Conservation (phyloP, 257 asterid species). For the Jaltomata sinuosa region DNA sequence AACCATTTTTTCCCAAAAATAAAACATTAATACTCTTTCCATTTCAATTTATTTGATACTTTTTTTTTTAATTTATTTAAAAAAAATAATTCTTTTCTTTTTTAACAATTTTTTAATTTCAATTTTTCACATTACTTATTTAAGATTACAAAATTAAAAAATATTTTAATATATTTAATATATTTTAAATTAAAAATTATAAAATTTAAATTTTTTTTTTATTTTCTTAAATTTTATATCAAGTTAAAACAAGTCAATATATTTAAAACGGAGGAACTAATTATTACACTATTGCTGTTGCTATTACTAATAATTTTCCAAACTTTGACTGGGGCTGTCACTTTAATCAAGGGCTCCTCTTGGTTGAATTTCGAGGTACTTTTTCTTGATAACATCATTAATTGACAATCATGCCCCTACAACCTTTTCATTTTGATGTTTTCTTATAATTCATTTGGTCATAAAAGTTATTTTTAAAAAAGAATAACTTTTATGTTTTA, state of each 20-base stretch:
- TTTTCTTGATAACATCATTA: background rate
- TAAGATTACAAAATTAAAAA: no score
- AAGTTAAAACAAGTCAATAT: no score
- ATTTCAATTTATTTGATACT: no score
- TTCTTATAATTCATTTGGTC: background rate
- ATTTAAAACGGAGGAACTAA: no score
- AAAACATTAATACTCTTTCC: no score
- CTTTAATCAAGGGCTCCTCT: constrained; percentile 49
- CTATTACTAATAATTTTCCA: constrained; percentile 5
- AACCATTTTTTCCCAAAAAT: background rate
- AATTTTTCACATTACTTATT: no score
- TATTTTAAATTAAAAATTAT: no score
- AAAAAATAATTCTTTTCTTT: background rate
- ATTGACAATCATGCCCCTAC: background rate
- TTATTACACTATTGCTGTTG: background rate
- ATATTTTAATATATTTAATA: no score
- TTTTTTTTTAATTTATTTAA: background rate
- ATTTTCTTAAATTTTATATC: no score
- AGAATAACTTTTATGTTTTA: background rate
- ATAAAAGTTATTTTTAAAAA: background rate
- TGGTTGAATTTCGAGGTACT: constrained; percentile 31
- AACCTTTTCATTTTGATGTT: background rate
- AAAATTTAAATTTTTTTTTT: no score
- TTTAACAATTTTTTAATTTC: no score
- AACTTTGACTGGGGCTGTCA: constrained; percentile 48